Percentiles rank a stretch among this genome's conserved stretches.
phyloP scores from a whole-genome alignment of 139 green algal species.

The Spirogloea muscicola region DNA sequence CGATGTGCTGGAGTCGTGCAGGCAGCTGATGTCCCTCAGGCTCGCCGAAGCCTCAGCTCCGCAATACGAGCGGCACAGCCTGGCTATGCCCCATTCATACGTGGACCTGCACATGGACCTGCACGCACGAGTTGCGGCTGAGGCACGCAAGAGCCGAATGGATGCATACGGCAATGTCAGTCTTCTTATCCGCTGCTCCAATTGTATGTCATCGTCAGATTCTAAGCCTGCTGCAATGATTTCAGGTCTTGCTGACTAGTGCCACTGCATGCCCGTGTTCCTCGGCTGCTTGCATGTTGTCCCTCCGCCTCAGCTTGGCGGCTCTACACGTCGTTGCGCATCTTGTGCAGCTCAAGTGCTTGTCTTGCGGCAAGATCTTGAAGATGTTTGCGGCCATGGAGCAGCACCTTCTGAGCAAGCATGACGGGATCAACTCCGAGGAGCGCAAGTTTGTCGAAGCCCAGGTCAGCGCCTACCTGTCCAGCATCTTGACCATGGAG shows the following conservation, averaged over 20 bases:
- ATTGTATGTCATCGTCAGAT: no score
- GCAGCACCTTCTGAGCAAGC: conserved; percentile 12
- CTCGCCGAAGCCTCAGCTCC: no score
- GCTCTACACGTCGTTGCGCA: not conserved
- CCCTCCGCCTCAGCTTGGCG: not conserved
- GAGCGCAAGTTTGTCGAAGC: not conserved
- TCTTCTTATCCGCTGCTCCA: not conserved
- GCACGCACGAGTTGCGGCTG: not conserved
- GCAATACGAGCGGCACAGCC: no score
- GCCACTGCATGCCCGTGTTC: not conserved
- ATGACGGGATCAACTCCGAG: conserved; percentile 20
- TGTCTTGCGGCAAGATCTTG: not conserved
- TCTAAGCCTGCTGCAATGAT: no score
- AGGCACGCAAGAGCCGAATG: not conserved
- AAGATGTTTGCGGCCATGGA: not conserved
- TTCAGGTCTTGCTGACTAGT: not conserved
- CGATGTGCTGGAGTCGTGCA: no score
- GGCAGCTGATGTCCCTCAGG: no score
- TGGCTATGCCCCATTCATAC: no score
- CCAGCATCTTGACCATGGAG: not conserved
- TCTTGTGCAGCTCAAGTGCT: conserved; percentile 18
- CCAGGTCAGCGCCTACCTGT: not conserved
- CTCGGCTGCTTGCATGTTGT: not conserved
- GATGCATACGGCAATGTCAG: not conserved
- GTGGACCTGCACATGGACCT: not conserved